Evolutionary conservation across 1,139 yeast genomes (phyloP).

Genomic region (Diutina scorzettiae): DNA sequence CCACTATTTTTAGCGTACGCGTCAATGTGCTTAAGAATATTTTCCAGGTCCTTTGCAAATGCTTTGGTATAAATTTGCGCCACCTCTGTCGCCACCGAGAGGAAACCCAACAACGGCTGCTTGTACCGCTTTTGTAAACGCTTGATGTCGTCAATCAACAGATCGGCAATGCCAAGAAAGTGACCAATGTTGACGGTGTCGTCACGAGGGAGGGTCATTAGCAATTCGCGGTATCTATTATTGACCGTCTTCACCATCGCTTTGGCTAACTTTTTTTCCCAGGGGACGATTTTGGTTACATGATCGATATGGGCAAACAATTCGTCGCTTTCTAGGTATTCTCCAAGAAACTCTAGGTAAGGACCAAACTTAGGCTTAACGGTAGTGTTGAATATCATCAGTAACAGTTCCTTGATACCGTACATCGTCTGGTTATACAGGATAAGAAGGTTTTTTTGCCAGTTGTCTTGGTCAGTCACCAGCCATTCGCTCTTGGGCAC

Average conservation of each 20-base stretch:
- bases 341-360: constrained; percentile 36
- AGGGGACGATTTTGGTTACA: constrained; percentile 30
- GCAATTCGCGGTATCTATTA: constrained; percentile 42
- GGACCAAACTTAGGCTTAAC: constrained; percentile 57
- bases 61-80: constrained; percentile 4
- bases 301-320: constrained; percentile 25
- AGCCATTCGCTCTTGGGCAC: constrained; percentile 33
- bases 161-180: constrained; percentile 47
- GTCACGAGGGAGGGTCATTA: constrained; percentile 56
- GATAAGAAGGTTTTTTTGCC: constrained; percentile 36
- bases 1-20: constrained; percentile 26
- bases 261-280: constrained; percentile 41
- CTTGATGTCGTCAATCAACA: constrained; percentile 38
- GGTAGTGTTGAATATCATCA: constrained; percentile 32
- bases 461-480: constrained; percentile 35
- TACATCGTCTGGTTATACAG: constrained; percentile 38
- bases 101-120: constrained; percentile 45
- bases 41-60: constrained; percentile 51
- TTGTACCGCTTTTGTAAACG: constrained; percentile 49
- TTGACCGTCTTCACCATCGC: constrained; percentile 44
- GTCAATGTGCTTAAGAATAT: constrained; percentile 47
- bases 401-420: constrained; percentile 33
- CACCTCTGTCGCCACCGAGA: constrained; percentile 23
- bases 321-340: constrained; percentile 38
- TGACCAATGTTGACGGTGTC: constrained; percentile 44